These are phyloP conservation scores for Arthonia radiata DNA, from an alignment of 495 filamentous ascomycete species.

Conservation along the genomic window DNA sequence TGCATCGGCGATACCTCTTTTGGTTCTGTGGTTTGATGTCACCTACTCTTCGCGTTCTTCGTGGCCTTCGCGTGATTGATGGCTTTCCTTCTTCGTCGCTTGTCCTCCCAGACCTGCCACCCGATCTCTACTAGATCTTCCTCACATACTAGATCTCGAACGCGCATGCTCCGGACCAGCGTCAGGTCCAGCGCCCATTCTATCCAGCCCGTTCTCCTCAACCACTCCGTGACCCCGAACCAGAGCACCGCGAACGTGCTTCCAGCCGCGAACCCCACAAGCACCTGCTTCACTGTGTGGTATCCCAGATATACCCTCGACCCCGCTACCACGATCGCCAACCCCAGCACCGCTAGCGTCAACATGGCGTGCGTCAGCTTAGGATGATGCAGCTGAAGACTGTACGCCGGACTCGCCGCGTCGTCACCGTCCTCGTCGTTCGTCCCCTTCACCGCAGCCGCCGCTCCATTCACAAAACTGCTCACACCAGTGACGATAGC, in stretches of 20 bases:
- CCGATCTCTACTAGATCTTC: slow-evolving; percentile 81
- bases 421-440: not conserved
- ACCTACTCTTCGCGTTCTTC: no score
- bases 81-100: slow-evolving; percentile 13
- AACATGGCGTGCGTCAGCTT: not conserved
- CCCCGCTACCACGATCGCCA: slow-evolving; percentile 31
- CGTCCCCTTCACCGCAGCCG: not conserved
- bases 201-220: slow-evolving; percentile 37
- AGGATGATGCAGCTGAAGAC: not conserved
- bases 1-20: no score
- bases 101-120: slow-evolving; percentile 73
- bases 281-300: slow-evolving; percentile 71
- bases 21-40: no score
- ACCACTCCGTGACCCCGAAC: slow-evolving; percentile 43
- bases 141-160: slow-evolving; percentile 66
- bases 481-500: no score
- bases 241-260: slow-evolving; percentile 44
- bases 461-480: no score
- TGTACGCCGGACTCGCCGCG: not conserved
- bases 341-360: not conserved
- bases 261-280: slow-evolving; percentile 53
- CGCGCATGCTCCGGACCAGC: slow-evolving; percentile 35
- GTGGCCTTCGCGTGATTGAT: no score
- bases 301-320: slow-evolving; percentile 82
- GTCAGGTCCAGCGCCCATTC: slow-evolving; percentile 46